These are phyloP conservation scores for Cystoderma amianthinum DNA, from an alignment of 768 basidiomycete species.

Conservation along the genomic window DNA sequence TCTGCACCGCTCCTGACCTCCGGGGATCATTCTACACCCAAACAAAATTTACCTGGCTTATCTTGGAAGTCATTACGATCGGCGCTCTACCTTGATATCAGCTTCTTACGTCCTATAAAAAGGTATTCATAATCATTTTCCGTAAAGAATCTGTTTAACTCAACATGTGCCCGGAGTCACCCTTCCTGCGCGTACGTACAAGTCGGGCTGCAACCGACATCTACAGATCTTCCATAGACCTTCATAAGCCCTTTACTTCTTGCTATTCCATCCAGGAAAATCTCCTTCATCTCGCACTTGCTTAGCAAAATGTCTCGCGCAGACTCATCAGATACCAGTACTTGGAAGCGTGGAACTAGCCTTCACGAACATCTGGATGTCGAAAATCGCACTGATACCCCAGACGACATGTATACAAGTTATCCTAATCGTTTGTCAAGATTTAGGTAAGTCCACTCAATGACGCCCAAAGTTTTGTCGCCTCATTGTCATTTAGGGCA, in stretches of 20 bases:
- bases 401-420: neutral
- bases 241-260: neutral
- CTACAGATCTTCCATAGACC: neutral
- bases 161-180: neutral
- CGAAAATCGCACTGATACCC: neutral
- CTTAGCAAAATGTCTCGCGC: neutral
- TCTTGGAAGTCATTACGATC: too few species aligned
- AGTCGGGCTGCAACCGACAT: neutral
- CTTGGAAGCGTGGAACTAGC: neutral
- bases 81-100: neutral
- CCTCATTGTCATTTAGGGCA: too few species aligned
- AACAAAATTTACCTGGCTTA: too few species aligned
- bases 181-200: neutral
- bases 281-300: neutral
- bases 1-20: too few species aligned
- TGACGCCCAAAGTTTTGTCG: too few species aligned
- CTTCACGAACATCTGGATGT: neutral
- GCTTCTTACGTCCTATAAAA: neutral
- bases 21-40: too few species aligned
- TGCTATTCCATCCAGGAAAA: neutral
- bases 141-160: neutral
- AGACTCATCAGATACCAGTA: neutral
- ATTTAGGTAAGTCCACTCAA: slow-evolving; percentile 40
- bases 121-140: neutral
- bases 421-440: slow-evolving; percentile 47